Evolutionary conservation across 1,284 basidiomycete genomes (phyloP), one percentile per base, ranked within the genome.

Genomic region (Ustilago nuda): DNA sequence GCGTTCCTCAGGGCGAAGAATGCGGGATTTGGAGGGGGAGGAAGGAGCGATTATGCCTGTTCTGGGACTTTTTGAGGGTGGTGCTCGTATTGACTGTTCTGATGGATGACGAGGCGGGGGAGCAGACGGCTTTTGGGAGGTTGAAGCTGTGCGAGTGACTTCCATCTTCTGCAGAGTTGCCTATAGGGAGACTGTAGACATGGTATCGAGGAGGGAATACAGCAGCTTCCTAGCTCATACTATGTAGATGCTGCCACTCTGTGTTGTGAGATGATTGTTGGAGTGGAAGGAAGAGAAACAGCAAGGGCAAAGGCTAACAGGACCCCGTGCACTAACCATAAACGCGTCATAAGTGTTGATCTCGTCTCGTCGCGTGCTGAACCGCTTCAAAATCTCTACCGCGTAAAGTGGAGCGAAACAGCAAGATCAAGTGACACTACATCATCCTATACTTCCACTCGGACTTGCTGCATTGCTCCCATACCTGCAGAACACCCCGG

Each of bases 401-500:
- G 43, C 48, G 66, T 69, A 69, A 63, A 69, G 61, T 69, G 61
- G 67, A 64, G 56, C n/a, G n/a, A 45, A 45, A 27, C 23, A 27
- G 23, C 23, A 27, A 27, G 23, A 27, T 27, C 23, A 27, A 27
- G 23, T 3, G 2, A 3, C 23, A 3, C 23, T 27, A 27, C 23
- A 27, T 27, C 23, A 27, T 27, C 23, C 23, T 27, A 27, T 27
- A 3, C 23, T 27, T 27, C 23, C 23, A 27, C 23, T 27, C 23
- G 23, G 23, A 27, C 23, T 27, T 27, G 23, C 23, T 27, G 23
- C 23, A 27, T 27, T 27, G 23, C 23, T 27, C 23, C 23, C 23
- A 27, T 27, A 27, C 23, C 23, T 27, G 23, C 23, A 27, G 23
- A 27, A 27, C 23, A 27, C 23, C 3, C 23, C 23, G 3, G 23